Conservation (phyloP, 2,329 filamentous ascomycete genomes). For the Cercospora nicotianae region DNA sequence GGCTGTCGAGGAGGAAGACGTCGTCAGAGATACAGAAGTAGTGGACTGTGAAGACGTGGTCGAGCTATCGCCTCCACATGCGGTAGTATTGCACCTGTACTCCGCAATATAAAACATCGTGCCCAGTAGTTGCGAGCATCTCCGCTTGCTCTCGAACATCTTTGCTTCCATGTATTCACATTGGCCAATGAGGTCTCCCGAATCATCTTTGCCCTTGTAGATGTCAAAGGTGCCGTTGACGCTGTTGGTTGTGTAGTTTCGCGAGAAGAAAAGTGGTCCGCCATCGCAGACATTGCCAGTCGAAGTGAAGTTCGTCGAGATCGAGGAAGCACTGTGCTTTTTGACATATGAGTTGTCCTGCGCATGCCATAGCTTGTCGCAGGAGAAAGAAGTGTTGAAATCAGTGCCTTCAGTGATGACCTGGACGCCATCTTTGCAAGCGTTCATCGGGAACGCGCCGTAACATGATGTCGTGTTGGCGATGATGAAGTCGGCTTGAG, state of each 20-base stretch:
- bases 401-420: constrained; percentile 16
- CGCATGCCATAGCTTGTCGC: constrained; percentile 11
- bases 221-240: constrained; percentile 21
- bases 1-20: not conserved
- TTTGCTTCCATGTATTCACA: constrained; percentile 14
- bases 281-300: constrained; percentile 17
- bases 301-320: constrained; percentile 13
- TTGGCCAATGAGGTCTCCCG: constrained; percentile 14
- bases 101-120: constrained; percentile 16
- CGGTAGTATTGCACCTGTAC: constrained; percentile 20
- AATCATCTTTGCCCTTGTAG: constrained; percentile 16
- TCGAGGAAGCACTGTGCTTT: constrained; percentile 8
- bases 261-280: constrained; percentile 14
- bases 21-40: not conserved
- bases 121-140: constrained; percentile 15
- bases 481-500: constrained; percentile 19
- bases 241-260: constrained; percentile 11
- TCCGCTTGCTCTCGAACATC: constrained; percentile 12
- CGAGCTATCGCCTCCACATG: constrained; percentile 9
- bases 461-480: constrained; percentile 23
- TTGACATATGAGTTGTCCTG: constrained; percentile 15
- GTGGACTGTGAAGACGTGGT: constrained; percentile 1
- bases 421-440: constrained; percentile 16
- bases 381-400: constrained; percentile 17
- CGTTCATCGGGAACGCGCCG: constrained; percentile 18